Conservation (phyloP, 139 green algal genomes). For the Coccomyxa sp. region DNA sequence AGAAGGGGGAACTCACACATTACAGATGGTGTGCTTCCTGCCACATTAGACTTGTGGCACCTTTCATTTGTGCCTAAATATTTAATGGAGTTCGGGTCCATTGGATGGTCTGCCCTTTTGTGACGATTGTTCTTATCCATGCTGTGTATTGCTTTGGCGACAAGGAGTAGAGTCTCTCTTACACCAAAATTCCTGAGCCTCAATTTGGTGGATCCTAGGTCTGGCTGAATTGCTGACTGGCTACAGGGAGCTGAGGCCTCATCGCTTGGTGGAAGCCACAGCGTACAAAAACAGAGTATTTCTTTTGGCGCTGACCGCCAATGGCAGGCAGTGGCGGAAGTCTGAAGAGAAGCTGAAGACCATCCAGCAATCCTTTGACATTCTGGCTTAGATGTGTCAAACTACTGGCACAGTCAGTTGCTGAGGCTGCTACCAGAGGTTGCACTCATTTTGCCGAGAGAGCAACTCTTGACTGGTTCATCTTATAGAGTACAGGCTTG, state of each 20-base stretch:
- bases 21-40: constrained; percentile 56
- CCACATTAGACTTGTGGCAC: background rate
- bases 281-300: constrained; percentile 77
- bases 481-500: constrained; percentile 1
- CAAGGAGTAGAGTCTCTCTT: background rate
- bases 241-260: constrained; percentile 48
- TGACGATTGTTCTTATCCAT: constrained; percentile 2
- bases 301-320: constrained; percentile 59
- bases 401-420: no score
- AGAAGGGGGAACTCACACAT: constrained; percentile 49
- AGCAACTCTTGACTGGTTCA: no score
- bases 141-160: background rate
- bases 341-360: constrained; percentile 13
- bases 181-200: background rate
- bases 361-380: constrained; percentile 43
- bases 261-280: constrained; percentile 63
- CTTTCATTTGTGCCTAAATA: background rate
- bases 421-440: no score
- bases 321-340: constrained; percentile 65
- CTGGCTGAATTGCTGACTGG: no score
- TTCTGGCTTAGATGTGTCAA: no score
- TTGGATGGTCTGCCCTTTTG: background rate
- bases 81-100: background rate
- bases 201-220: no score
- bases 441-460: no score